A percentile compares a stretch with the other conserved stretches of the same genome.
These are phyloP conservation scores for Cordyceps farinosa DNA, from an alignment of 2,329 filamentous ascomycete genomes.

Conservation along the genomic window DNA sequence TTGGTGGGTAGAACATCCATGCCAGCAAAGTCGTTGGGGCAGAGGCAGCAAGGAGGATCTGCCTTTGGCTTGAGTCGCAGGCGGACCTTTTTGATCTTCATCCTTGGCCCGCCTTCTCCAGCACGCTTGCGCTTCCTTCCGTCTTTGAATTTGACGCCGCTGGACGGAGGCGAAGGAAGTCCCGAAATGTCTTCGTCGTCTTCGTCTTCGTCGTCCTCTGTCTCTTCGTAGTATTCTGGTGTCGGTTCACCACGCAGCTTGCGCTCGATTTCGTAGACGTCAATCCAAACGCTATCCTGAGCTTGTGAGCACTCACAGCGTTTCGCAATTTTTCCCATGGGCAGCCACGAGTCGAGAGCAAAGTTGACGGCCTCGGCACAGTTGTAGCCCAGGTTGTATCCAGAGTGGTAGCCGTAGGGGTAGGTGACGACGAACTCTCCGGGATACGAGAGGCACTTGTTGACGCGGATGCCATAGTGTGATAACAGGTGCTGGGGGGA, in stretches of 20 bases:
- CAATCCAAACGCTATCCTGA: slow-evolving; percentile 96
- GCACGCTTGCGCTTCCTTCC: slow-evolving; percentile 57
- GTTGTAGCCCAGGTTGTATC: slow-evolving; percentile 97
- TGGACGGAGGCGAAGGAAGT: slow-evolving; percentile 74
- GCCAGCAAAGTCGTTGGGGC: slow-evolving; percentile 82
- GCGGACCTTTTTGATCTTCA: slow-evolving; percentile 75
- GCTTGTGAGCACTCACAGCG: slow-evolving; percentile 95
- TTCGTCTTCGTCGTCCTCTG: slow-evolving; percentile 62
- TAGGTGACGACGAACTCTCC: slow-evolving; percentile 98
- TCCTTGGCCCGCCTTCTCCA: slow-evolving; percentile 38
- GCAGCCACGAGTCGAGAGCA: slow-evolving; percentile 89
- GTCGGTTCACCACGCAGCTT: slow-evolving; percentile 87
- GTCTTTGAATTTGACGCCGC: slow-evolving; percentile 63
- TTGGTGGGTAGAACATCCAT: slow-evolving; percentile 83
- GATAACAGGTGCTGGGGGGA: slow-evolving; percentile 83
- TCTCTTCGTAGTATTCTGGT: slow-evolving; percentile 70
- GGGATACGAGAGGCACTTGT: slow-evolving; percentile 91
- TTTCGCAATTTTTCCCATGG: slow-evolving; percentile 92
- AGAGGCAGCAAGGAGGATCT: slow-evolving; percentile 83
- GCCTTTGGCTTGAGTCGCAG: slow-evolving; percentile 67
- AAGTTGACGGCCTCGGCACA: slow-evolving; percentile 99
- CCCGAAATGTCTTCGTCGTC: slow-evolving; percentile 58
- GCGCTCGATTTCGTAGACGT: slow-evolving; percentile 92
- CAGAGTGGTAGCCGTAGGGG: slow-evolving; percentile 96
- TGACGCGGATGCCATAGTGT: slow-evolving; percentile 92